These are phyloP conservation scores for Claviceps capensis DNA, from an alignment of 2,329 filamentous ascomycete species.

Conservation along the genomic window DNA sequence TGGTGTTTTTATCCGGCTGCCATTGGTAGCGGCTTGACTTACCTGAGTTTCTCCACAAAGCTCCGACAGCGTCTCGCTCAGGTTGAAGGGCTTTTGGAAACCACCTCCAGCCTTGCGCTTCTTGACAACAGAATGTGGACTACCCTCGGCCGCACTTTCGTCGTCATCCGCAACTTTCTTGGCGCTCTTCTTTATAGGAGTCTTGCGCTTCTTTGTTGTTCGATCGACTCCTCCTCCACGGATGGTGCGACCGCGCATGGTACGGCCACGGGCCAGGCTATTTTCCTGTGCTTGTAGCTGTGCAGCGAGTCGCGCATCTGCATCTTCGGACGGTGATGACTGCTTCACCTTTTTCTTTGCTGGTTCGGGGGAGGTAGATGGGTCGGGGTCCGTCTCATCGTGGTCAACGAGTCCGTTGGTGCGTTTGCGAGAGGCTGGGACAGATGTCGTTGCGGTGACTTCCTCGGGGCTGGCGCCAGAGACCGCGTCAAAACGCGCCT, in stretches of 20 bases:
- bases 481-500: constrained; percentile 59
- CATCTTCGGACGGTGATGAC: constrained; percentile 47
- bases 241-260: constrained; percentile 45
- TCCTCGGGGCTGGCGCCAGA: constrained; percentile 36
- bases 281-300: constrained; percentile 90
- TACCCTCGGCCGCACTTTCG: constrained; percentile 61
- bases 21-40: constrained; percentile 14
- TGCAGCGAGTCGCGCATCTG: constrained; percentile 77
- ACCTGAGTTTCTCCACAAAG: constrained; percentile 58
- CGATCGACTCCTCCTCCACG: constrained; percentile 43
- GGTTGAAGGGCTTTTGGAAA: constrained; percentile 76
- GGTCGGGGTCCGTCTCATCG: constrained; percentile 34
- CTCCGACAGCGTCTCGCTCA: constrained; percentile 56
- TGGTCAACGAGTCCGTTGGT: constrained; percentile 23
- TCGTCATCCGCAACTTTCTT: constrained; percentile 67
- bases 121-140: constrained; percentile 40
- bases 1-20: neutral
- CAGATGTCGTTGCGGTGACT: constrained; percentile 25
- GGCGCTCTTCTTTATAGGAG: constrained; percentile 57
- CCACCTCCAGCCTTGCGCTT: constrained; percentile 81
- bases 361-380: constrained; percentile 31
- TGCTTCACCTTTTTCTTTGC: constrained; percentile 56
- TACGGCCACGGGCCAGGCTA: constrained; percentile 46
- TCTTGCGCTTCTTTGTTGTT: constrained; percentile 51
- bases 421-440: constrained; percentile 20